Evolutionary conservation across 305 asterid genomes (phyloP).

Genomic region (Rubia tinctorum): DNA sequence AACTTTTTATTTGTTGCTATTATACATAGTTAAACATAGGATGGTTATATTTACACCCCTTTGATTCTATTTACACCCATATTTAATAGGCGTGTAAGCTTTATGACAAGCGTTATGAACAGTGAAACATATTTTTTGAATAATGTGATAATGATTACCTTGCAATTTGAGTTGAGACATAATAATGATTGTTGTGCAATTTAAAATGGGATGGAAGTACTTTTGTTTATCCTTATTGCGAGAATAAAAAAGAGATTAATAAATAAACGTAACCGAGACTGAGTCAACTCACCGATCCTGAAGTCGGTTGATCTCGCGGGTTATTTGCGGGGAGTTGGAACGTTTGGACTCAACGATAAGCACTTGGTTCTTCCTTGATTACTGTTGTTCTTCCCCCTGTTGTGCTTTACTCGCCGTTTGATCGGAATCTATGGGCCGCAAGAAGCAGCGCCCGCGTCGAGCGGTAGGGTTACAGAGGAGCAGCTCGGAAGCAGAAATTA

Average conservation of each 20-base stretch:
- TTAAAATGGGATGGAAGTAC: too few species aligned
- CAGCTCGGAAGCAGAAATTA: conserved; percentile 30
- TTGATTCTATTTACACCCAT: too few species aligned
- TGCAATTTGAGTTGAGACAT: too few species aligned
- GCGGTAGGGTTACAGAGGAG: conserved; percentile 41
- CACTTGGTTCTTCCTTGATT: not conserved
- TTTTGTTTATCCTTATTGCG: not conserved
- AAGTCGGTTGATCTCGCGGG: conserved; percentile 5
- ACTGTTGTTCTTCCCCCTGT: not conserved
- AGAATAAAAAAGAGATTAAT: not conserved
- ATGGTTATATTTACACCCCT: too few species aligned
- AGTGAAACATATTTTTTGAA: too few species aligned
- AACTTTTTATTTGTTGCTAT: too few species aligned
- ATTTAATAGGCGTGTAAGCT: too few species aligned
- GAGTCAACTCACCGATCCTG: not conserved
- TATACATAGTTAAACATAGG: too few species aligned
- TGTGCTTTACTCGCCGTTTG: not conserved
- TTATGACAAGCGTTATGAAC: too few species aligned
- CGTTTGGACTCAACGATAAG: not conserved
- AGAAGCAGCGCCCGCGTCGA: conserved; percentile 83
- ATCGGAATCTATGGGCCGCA: conserved; percentile 55
- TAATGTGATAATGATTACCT: too few species aligned
- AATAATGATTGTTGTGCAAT: too few species aligned
- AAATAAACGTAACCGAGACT: not conserved
- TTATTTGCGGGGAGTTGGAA: not conserved